Conservation (phyloP, 306 rosid genomes). For the Cucumis hystrix region DNA sequence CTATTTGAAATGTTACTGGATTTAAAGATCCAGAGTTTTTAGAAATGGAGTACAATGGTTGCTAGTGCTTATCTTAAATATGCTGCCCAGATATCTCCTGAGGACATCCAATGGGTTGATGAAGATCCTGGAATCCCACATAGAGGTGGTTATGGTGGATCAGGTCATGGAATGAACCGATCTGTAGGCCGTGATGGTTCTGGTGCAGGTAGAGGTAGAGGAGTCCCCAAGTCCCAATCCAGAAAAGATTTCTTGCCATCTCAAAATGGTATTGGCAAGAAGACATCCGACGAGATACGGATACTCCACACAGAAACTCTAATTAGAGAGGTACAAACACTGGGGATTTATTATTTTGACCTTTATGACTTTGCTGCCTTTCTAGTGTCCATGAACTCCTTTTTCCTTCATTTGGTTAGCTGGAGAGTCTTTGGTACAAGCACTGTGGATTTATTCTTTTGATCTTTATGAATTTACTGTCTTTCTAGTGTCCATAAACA, state of each 20-base stretch:
- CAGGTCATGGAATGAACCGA: conserved; percentile 53
- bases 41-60: neutral
- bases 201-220: conserved; percentile 79
- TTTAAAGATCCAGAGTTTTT: neutral
- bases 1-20: neutral
- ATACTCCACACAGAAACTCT: conserved; percentile 70
- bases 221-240: conserved; percentile 48
- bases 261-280: conserved; percentile 77
- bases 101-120: conserved; percentile 86
- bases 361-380: conserved; percentile 2
- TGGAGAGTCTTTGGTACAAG: conserved; percentile 18
- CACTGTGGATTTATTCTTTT: neutral
- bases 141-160: conserved; percentile 47
- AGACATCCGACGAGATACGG: conserved; percentile 57
- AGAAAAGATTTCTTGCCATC: conserved; percentile 57
- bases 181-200: conserved; percentile 42
- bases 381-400: neutral
- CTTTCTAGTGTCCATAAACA: neutral
- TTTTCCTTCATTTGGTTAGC: too few species aligned
- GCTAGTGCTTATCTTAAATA: neutral
- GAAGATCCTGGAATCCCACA: conserved; percentile 74
- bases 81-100: conserved; percentile 55
- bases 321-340: conserved; percentile 52
- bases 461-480: conserved; percentile 2
- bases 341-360: neutral